phyloP scores from a whole-genome alignment of 768 basidiomycete genomes.

The Boletus subcaerulescens region DNA sequence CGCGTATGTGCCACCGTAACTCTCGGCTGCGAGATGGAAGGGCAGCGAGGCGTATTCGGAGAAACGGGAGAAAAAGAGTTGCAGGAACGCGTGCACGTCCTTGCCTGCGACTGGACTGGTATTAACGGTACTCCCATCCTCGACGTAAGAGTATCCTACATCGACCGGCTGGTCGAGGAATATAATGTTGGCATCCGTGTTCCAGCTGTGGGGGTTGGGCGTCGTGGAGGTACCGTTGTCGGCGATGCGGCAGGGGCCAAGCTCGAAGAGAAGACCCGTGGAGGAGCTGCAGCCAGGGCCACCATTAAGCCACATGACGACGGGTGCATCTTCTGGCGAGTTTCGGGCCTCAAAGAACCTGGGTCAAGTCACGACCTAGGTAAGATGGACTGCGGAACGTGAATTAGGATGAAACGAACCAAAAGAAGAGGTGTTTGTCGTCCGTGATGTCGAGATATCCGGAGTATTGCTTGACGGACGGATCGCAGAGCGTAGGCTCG shows the following conservation, averaged over 20 bases:
- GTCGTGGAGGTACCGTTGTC: slow-evolving; percentile 69
- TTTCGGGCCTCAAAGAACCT: slow-evolving; percentile 90
- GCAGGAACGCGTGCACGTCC: slow-evolving; percentile 85
- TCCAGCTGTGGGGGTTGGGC: slow-evolving; percentile 85
- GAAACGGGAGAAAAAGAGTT: slow-evolving; percentile 77
- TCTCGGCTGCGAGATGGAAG: slow-evolving; percentile 81
- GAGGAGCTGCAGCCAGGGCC: slow-evolving; percentile 71
- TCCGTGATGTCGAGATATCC: slow-evolving; percentile 82
- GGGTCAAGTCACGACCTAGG: not conserved
- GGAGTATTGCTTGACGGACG: slow-evolving; percentile 68
- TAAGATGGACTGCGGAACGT: not conserved
- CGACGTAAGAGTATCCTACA: slow-evolving; percentile 87
- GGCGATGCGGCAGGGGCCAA: slow-evolving; percentile 81
- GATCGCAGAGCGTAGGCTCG: slow-evolving; percentile 73
- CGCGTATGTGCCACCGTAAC: slow-evolving; percentile 75
- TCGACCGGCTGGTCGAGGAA: slow-evolving; percentile 76
- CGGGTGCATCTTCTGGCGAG: slow-evolving; percentile 71
- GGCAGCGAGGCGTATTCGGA: slow-evolving; percentile 65
- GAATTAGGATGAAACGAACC: slow-evolving; percentile 41
- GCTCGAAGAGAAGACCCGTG: slow-evolving; percentile 87
- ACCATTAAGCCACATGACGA: slow-evolving; percentile 90
- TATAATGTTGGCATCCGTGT: slow-evolving; percentile 57
- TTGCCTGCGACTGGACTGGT: slow-evolving; percentile 83
- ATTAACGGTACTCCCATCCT: slow-evolving; percentile 69
- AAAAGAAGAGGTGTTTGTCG: slow-evolving; percentile 85